phyloP scores from a whole-genome alignment of 306 rosid genomes.

The Ochetophila trinervis region DNA sequence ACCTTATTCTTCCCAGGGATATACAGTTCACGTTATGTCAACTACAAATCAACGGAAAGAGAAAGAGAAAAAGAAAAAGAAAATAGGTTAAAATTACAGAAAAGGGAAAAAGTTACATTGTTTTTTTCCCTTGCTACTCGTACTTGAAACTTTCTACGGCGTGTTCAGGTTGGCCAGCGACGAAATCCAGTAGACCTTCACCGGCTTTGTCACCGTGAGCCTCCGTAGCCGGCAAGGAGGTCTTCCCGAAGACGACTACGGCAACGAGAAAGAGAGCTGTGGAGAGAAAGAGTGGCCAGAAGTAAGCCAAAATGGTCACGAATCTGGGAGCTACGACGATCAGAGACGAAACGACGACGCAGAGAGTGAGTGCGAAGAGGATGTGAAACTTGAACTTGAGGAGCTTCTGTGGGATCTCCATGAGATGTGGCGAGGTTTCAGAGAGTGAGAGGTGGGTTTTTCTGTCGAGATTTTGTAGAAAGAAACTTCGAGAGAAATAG shows the following conservation, averaged over 20 bases:
- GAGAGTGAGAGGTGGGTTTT: background rate
- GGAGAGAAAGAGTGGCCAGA: constrained; percentile 92
- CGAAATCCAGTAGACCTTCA: constrained; percentile 72
- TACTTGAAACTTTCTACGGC: constrained; percentile 36
- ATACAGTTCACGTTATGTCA: constrained; percentile 10
- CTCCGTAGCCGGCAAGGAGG: constrained; percentile 38
- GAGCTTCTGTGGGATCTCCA: constrained; percentile 74
- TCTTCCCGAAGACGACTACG: constrained; percentile 55
- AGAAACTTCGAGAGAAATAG: background rate
- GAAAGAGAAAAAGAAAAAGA: background rate
- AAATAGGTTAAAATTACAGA: constrained; percentile 7
- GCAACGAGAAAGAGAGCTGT: constrained; percentile 72
- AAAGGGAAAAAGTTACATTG: background rate
- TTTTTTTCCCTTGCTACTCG: constrained; percentile 23
- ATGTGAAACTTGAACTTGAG: constrained; percentile 52
- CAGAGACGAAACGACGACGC: constrained; percentile 30
- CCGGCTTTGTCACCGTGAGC: constrained; percentile 36
- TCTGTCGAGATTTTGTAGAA: background rate
- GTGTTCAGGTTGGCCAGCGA: constrained; percentile 62
- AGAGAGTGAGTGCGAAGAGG: constrained; percentile 23
- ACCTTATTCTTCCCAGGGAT: constrained; percentile 16
- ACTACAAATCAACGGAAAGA: background rate
- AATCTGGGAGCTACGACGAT: constrained; percentile 51
- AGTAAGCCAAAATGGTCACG: constrained; percentile 60
- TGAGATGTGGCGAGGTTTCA: constrained; percentile 4